These are phyloP conservation scores for Xerocomus brunneocitrinus DNA, from an alignment of 768 basidiomycete species.

Conservation along the genomic window DNA sequence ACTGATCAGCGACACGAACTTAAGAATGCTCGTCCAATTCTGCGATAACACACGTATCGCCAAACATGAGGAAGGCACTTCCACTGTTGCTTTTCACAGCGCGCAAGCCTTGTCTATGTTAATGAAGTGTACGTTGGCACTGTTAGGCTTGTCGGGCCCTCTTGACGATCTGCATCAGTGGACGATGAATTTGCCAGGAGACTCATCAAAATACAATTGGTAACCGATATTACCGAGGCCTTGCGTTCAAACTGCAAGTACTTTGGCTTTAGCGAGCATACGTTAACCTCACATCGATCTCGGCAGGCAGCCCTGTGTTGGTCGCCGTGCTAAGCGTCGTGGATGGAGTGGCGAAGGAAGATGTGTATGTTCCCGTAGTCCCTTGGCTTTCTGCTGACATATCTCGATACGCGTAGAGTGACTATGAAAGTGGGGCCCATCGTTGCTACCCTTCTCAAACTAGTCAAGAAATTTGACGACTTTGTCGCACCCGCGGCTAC, in stretches of 20 bases:
- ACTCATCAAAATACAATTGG: conserved; percentile 14
- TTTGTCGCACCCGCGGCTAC: conserved; percentile 28
- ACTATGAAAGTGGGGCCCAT: conserved; percentile 5
- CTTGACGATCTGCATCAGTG: conserved; percentile 8
- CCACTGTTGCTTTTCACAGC: conserved; percentile 19
- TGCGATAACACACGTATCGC: conserved; percentile 11
- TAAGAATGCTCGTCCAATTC: conserved; percentile 16
- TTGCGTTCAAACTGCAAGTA: conserved; percentile 17
- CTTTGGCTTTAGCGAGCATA: neutral
- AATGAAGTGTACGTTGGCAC: conserved; percentile 15
- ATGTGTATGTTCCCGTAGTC: conserved; percentile 1
- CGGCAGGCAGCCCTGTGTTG: conserved; percentile 16
- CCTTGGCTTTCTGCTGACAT: neutral
- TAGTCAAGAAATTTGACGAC: conserved; percentile 23
- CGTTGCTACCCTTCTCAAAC: conserved; percentile 15
- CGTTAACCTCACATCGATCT: neutral
- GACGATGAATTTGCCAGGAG: conserved; percentile 6
- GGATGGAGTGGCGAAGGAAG: conserved; percentile 10
- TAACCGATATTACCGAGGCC: conserved; percentile 16
- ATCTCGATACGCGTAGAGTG: conserved; percentile 2
- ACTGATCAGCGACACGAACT: conserved; percentile 16
- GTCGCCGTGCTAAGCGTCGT: conserved; percentile 23
- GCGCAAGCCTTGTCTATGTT: conserved; percentile 26
- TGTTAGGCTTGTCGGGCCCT: neutral
- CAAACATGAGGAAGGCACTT: conserved; percentile 15